A percentile compares a stretch with the other conserved stretches of the same genome.
phyloP scores from a whole-genome alignment of 345 rosid species.

The Citrus cavaleriei region DNA sequence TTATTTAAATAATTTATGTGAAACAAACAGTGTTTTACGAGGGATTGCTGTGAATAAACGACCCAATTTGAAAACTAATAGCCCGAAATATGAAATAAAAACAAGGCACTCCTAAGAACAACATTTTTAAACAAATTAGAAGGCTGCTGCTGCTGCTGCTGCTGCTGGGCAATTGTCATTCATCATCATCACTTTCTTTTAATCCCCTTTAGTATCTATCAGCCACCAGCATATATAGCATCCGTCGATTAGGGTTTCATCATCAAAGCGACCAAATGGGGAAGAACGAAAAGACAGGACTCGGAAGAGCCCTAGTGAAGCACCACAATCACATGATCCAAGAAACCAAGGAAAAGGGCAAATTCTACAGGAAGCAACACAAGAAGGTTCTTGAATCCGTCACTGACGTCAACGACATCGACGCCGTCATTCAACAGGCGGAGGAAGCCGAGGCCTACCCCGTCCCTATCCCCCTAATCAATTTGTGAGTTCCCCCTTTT shows the following conservation, averaged over 20 bases:
- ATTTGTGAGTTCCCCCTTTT: constrained; percentile 36
- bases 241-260: constrained; percentile 36
- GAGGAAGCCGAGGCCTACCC: constrained; percentile 61
- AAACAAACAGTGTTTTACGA: too few relatives aligned
- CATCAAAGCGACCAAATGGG: background rate
- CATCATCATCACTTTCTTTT: too few relatives aligned
- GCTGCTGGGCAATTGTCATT: too few relatives aligned
- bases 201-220: background rate
- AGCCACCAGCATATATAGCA: constrained; percentile 39
- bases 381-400: constrained; percentile 81
- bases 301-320: constrained; percentile 82
- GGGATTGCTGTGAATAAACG: too few relatives aligned
- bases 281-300: constrained; percentile 52
- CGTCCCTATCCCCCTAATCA: constrained; percentile 47
- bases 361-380: constrained; percentile 42
- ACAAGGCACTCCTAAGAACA: too few relatives aligned
- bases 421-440: constrained; percentile 72
- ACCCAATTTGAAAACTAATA: too few relatives aligned
- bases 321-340: constrained; percentile 87
- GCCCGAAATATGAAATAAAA: too few relatives aligned
- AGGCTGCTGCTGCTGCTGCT: too few relatives aligned
- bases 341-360: constrained; percentile 78
- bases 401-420: constrained; percentile 76
- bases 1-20: too few relatives aligned
- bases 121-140: too few relatives aligned